Base-by-base conservation (phyloP, 805 yeast genomes). In the Candida maesae region DNA sequence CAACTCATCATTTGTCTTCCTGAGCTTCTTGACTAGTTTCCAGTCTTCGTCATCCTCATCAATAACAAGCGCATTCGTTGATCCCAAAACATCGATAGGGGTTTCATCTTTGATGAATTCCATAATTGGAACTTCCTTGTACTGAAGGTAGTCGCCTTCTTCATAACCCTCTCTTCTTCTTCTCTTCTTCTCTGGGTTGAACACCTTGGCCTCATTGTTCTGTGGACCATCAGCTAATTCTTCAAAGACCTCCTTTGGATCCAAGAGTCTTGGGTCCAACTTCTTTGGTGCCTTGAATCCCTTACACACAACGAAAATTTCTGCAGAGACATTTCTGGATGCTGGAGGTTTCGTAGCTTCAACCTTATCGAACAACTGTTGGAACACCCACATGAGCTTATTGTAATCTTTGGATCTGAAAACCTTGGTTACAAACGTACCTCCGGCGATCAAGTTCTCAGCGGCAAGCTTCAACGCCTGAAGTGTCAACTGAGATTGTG, bases 331-430 rank as follows among this genome's bases (percentile, higher is more conserved):
- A 65, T 88, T 89, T 81, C 99, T 90, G 28, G 97, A 89, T 8
- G 98, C 90, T 8, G 99, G 98, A 7, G 99, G 99, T 60, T 93
- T 93, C 0, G 99, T 93, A 15, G 99, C 99, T 64, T 93, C 98
- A 39, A 93, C 98, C 59, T 84, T 90, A 39, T 89, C 96, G 59
- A 93, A 93, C 42, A 93, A 71, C 64, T 93, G 99, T 58, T 88
- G 89, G 68, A 93, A 91, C 4, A 91, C 95, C 99, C 99, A 93
- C 76, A 93, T 76, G 51, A 93, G 74, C 63, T 91, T 93, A 65
- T 93, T 93, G 67, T 93, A 93, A 70, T 93, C 99, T 67, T 90
- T 89, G n/a, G 99, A 93, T 66, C 99, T 78, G 80, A 93, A 93
- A 61, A 93, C 85, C 61, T 93, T 93, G 34, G 99, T 91, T 28